Evolutionary conservation across 208 protist species (phyloP), one percentile per base, ranked within the genome.

Genomic region (Porcisia hertigi): DNA sequence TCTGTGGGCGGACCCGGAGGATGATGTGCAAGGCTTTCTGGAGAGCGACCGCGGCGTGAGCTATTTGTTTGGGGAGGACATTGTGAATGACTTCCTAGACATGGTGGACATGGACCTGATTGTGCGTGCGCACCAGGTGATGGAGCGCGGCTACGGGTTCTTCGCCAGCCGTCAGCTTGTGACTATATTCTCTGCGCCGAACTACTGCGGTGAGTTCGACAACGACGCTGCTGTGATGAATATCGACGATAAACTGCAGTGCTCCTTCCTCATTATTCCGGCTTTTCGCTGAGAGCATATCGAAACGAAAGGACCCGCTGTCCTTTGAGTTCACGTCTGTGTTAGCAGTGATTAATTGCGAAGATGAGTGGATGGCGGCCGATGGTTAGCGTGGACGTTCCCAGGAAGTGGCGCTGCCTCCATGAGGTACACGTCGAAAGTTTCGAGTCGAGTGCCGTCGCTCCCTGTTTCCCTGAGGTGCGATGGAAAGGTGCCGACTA

Each of bases 91-190:
- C 67, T 99, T 99, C 81, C 85, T 99, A 3, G 91, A 99, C 73
- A 98, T 98, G 89, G 98, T 99, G 71, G 98, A 99, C 80, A 97
- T 99, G 74, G 99, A 99, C 81, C 90, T 99, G 16, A 98, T 99
- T 71, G 99, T 99, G 81, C 90, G 99, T 45, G 99, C 99, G 8
- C 99, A 99, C 85, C 99, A 99, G 86, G 96, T 98, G 53, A 94
- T 99, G 62, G 92, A 99, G 60, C 95, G 99, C 59, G 98, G 98
- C 8, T 99, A 99, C 82, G 98, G 99, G 62, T 99, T 99, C 84
- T 99, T 99, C 76, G 98, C 98, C 23, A 98, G 98, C 69, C 91
- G 99, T n/a, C 96, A 99, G 98, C 91, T 99, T 52, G 98, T 99
- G 63, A 99, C 99, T 0, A 65, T 99, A 18, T 99, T 99, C 90